Evolutionary conservation across 2,329 filamentous ascomycete species (phyloP).

Genomic region (Talaromyces amestolkiae): DNA sequence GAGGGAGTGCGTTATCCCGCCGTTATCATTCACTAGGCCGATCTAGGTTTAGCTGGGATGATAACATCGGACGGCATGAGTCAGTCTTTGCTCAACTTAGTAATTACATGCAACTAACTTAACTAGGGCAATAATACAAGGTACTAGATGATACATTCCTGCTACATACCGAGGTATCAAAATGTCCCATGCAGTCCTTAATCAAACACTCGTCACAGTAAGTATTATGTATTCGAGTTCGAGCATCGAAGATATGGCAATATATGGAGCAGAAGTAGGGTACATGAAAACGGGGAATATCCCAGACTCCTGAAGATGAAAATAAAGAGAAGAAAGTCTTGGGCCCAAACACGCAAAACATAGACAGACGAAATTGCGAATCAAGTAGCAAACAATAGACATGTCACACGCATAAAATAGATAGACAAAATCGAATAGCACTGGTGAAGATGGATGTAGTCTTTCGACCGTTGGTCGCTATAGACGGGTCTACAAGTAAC

Average conservation of each 20-base stretch:
- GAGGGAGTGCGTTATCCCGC: neutral
- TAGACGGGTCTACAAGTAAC: neutral
- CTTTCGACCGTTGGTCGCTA: neutral
- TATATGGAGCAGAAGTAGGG: constrained; percentile 16
- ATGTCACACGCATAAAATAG: neutral
- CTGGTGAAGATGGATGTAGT: neutral
- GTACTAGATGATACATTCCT: neutral
- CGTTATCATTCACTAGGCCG: constrained; percentile 9
- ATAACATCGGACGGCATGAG: neutral
- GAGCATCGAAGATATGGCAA: neutral
- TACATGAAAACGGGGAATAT: constrained; percentile 22
- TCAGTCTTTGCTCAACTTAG: neutral
- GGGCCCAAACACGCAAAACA: constrained; percentile 15
- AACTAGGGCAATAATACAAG: neutral
- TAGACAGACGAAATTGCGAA: constrained; percentile 9
- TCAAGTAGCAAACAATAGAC: neutral
- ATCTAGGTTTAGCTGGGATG: neutral
- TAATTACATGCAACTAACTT: neutral
- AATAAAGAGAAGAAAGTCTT: constrained; percentile 14
- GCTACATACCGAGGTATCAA: neutral
- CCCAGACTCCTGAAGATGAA: constrained; percentile 28
- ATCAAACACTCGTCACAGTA: neutral
- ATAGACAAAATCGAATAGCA: neutral
- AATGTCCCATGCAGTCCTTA: neutral
- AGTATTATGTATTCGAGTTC: constrained; percentile 14